phyloP scores from a whole-genome alignment of 192 early-diverging fungal species.

The Chytriomyces confervae region DNA sequence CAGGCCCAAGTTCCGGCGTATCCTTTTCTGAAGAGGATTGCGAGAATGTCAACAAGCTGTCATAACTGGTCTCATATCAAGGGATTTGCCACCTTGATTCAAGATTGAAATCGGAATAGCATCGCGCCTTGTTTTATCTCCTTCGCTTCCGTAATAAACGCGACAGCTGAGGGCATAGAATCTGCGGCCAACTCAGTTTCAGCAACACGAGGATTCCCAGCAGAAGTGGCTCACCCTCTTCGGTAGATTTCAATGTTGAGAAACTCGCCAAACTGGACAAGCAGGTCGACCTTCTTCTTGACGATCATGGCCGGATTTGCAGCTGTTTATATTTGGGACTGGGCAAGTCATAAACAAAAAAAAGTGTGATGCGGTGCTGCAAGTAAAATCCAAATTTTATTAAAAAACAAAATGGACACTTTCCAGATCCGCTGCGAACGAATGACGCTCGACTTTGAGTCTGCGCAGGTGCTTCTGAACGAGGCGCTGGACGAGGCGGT shows the following conservation, averaged over 20 bases:
- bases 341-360: too few relatives aligned
- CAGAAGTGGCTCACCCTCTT: slow-evolving; percentile 2
- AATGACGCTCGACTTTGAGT: background rate
- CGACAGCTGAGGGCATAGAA: slow-evolving; percentile 17
- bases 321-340: too few relatives aligned
- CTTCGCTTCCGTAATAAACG: slow-evolving; percentile 22
- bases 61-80: background rate
- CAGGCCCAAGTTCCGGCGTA: background rate
- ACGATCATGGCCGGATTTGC: slow-evolving; percentile 1
- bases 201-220: background rate
- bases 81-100: background rate
- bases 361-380: too few relatives aligned
- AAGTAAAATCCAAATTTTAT: too few relatives aligned
- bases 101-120: slow-evolving; percentile 3
- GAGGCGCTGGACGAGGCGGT: slow-evolving; percentile 58
- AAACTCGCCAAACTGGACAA: slow-evolving; percentile 20
- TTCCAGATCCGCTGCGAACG: too few relatives aligned
- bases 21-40: background rate
- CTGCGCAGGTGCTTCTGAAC: slow-evolving; percentile 36
- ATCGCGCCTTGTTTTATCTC: background rate
- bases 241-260: slow-evolving; percentile 29
- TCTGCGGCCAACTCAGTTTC: background rate
- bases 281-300: slow-evolving; percentile 17
- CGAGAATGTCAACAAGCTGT: background rate
- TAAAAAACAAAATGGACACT: too few relatives aligned